A percentile compares a stretch with the other conserved stretches of the same genome.
phyloP scores from a whole-genome alignment of 2,329 filamentous ascomycete genomes.

The Blumeria hordei region DNA sequence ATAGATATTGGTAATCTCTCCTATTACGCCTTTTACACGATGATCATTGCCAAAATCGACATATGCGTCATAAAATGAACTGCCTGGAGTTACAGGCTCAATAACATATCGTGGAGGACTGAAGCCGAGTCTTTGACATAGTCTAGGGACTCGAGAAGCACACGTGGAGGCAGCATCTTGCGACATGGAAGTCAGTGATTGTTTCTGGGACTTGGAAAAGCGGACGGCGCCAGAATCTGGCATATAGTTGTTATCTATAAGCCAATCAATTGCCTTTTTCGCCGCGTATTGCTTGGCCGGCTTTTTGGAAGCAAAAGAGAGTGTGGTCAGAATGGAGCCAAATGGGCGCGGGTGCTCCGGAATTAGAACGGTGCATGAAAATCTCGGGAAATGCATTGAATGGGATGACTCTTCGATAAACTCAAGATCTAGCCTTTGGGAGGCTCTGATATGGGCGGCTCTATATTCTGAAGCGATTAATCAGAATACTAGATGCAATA shows the following conservation, averaged over 20 bases:
- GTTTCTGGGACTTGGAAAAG: constrained; percentile 3
- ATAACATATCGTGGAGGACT: constrained; percentile 9
- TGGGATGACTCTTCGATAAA: neutral
- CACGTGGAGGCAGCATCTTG: constrained; percentile 1
- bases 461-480: constrained; percentile 9
- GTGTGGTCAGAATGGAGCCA: constrained; percentile 2
- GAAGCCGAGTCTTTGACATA: constrained; percentile 11
- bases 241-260: constrained; percentile 12
- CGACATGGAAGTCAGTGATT: neutral
- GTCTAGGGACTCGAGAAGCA: constrained; percentile 6
- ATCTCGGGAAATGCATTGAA: constrained; percentile 3
- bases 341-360: constrained; percentile 8
- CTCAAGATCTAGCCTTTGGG: neutral
- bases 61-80: constrained; percentile 8
- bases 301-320: constrained; percentile 12
- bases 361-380: constrained; percentile 9
- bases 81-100: constrained; percentile 3
- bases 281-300: constrained; percentile 13
- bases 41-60: constrained; percentile 12
- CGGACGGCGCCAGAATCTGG: constrained; percentile 8
- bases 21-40: constrained; percentile 16
- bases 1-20: constrained; percentile 18
- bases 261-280: constrained; percentile 14
- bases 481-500: too few relatives aligned
- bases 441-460: constrained; percentile 2